Base-by-base conservation (phyloP, 2,329 filamentous ascomycete species). In the Aspergillus pseudoglaucus region DNA sequence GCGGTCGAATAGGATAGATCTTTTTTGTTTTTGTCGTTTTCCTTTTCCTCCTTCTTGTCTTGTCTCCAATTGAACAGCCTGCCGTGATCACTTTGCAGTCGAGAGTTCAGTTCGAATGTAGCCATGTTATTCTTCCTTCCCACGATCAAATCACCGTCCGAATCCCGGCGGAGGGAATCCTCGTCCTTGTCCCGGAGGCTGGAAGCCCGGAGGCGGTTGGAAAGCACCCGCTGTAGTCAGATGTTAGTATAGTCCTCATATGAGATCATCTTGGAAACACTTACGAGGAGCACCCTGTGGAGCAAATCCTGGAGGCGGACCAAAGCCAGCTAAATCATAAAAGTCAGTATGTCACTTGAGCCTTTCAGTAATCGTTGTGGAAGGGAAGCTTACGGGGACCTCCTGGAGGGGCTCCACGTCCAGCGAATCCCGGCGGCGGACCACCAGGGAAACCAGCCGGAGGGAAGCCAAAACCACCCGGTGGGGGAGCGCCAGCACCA, bases 401-500 rank as follows among this genome's bases (percentile, higher is more conserved):
- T 53, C 67, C 69, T 42, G 70, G 70, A 20, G 73, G 69, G 48
- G 68, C 81, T 70, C 73, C 74, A 66, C 76, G 67, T 44, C 73
- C 74, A 57, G 68, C 71, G 62, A 77, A 78, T 38, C 73, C 72
- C 43, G 74, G 73, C 41, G 75, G 71, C 41, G 70, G 67, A 27
- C 64, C 75, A 49, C 74, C 78, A 48, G 79, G 77, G 58, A 79
- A 78, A 25, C 75, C 76, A 54, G 72, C 75, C 50, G 75, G 73
- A 40, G 73, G 72, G 54, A 76, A 77, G 22, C 70, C 70, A 53
- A 77, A 78, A 33, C 74, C 75, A 41, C 75, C 76, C 15, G 78
- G 75, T 47, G 87, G 85, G 44, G 86, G 85, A 47, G 83, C 85
- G 46, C 82, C 86, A 50, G 83, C 85, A 61, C 89, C 91, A 22